A percentile compares a stretch with the other conserved stretches of the same genome.
phyloP scores from a whole-genome alignment of 441 rosid species.

The Jatropha podagrica region DNA sequence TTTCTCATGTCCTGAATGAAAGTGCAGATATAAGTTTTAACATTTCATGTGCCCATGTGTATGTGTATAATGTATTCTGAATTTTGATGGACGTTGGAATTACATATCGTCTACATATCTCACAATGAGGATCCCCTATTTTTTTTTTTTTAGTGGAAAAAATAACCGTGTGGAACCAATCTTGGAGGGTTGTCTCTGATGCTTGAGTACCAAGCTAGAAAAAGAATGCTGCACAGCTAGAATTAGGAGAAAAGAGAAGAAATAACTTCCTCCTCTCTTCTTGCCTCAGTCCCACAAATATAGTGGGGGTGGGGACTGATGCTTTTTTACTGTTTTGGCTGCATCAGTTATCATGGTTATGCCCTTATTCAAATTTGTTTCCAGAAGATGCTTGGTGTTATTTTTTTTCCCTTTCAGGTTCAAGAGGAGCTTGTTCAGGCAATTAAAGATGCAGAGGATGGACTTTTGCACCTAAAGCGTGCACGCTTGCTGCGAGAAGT shows the following conservation, averaged over 20 bases:
- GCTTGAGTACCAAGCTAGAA: not conserved
- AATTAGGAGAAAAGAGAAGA: not conserved
- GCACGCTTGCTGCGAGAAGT: constrained; percentile 71
- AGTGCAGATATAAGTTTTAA: not conserved
- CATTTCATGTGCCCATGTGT: not conserved
- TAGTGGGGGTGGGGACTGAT: not conserved
- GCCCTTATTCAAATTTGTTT: constrained; percentile 6
- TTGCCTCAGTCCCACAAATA: not conserved
- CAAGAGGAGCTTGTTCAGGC: constrained; percentile 69
- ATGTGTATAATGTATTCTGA: not conserved
- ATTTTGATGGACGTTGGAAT: not conserved
- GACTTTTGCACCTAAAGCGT: constrained; percentile 77
- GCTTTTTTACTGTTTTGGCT: not conserved
- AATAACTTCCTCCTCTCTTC: not conserved
- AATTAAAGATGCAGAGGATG: constrained; percentile 80
- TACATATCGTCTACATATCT: not conserved
- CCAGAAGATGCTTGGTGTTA: not conserved
- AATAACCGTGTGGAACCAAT: not conserved
- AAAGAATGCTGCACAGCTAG: not conserved
- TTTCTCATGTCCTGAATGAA: not conserved
- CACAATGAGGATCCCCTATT: too few species aligned
- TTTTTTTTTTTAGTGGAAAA: not conserved
- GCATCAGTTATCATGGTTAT: not conserved
- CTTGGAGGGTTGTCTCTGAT: not conserved
- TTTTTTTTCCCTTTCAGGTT: constrained; percentile 42